phyloP scores from a whole-genome alignment of 257 asterid species.

The Solanum ossicruentum region DNA sequence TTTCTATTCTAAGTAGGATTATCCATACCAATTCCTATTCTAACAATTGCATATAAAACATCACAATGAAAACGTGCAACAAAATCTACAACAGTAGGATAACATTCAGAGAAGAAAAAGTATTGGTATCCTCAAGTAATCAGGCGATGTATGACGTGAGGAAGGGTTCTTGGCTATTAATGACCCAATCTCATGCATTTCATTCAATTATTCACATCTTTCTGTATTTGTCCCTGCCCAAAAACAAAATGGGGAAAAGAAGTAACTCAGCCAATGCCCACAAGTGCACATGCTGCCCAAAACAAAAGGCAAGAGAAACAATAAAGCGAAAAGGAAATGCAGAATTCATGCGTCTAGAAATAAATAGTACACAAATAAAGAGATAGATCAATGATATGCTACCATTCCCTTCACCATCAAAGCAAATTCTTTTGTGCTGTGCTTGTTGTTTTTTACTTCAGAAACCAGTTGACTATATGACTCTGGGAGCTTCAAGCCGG shows the following conservation, averaged over 20 bases:
- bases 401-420: conserved; percentile 96
- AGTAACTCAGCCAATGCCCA: neutral
- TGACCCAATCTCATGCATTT: neutral
- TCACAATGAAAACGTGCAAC: neutral
- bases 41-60: neutral
- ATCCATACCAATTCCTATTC: no score
- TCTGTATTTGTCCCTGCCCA: neutral
- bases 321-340: neutral
- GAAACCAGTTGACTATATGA: conserved; percentile 85
- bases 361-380: neutral
- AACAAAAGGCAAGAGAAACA: neutral
- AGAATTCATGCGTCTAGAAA: neutral
- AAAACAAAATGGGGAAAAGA: neutral
- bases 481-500: conserved; percentile 73
- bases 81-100: neutral
- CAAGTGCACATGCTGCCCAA: neutral
- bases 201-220: neutral
- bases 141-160: neutral
- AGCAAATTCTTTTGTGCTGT: conserved; percentile 79
- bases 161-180: neutral
- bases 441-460: conserved; percentile 74
- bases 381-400: neutral
- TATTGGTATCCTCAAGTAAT: neutral
- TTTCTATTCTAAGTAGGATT: no score
- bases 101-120: neutral